These are phyloP conservation scores for Chytridium lagenaria DNA, from an alignment of 371 early-diverging fungal species.

Conservation along the genomic window DNA sequence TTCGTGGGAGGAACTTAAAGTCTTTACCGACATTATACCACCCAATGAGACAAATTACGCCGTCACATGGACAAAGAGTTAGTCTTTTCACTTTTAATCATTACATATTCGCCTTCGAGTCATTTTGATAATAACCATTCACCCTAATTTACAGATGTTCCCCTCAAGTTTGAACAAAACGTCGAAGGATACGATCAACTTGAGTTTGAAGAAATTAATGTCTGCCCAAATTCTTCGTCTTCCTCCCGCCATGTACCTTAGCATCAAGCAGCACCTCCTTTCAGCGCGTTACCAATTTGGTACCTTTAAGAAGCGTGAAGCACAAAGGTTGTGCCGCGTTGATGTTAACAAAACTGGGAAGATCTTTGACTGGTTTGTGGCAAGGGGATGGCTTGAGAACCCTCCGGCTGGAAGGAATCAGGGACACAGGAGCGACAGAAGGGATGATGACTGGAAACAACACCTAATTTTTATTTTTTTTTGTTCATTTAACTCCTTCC, in stretches of 20 bases:
- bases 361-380: slow-evolving; percentile 56
- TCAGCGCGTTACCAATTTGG: slow-evolving; percentile 34
- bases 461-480: not conserved
- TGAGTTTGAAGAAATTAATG: slow-evolving; percentile 44
- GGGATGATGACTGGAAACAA: not conserved
- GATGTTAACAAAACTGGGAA: slow-evolving; percentile 59
- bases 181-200: slow-evolving; percentile 40
- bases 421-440: not conserved
- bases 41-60: slow-evolving; percentile 10
- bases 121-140: no score
- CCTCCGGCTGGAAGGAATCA: slow-evolving; percentile 19
- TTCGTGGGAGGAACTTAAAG: no score
- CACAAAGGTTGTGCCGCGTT: slow-evolving; percentile 54
- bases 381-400: slow-evolving; percentile 46
- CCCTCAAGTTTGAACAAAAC: slow-evolving; percentile 38
- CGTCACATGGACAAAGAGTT: slow-evolving; percentile 40
- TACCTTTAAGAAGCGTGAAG: slow-evolving; percentile 52
- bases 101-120: no score
- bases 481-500: no score
- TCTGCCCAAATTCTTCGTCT: slow-evolving; percentile 51
- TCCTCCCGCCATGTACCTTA: slow-evolving; percentile 44
- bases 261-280: slow-evolving; percentile 49
- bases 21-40: not conserved
- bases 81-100: no score
- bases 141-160: no score